Conservation (phyloP, 2,329 filamentous ascomycete species). For the Aspergillus tanneri region DNA sequence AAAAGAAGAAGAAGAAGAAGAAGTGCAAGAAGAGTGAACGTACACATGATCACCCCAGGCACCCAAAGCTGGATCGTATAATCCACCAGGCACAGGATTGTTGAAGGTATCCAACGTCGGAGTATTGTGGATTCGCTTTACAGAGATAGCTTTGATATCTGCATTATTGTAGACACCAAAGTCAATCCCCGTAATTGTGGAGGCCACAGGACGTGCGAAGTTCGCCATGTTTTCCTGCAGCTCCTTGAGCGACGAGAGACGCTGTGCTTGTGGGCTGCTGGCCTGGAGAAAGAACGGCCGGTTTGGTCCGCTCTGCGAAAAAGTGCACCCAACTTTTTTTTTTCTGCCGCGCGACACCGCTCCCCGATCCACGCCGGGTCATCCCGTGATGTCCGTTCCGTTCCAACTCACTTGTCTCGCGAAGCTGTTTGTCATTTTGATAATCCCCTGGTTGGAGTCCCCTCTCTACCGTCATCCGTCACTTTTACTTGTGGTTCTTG, state of each 20-base stretch:
- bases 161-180: constrained; percentile 80
- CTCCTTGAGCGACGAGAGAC: constrained; percentile 37
- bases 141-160: constrained; percentile 86
- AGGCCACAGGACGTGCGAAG: constrained; percentile 72
- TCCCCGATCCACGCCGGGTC: constrained; percentile 19
- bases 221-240: constrained; percentile 44
- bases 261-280: constrained; percentile 20
- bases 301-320: constrained; percentile 26
- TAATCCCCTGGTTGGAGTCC: neutral
- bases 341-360: constrained; percentile 42
- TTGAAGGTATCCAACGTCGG: constrained; percentile 91
- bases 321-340: constrained; percentile 39
- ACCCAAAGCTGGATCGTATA: constrained; percentile 89
- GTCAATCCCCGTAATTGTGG: constrained; percentile 80
- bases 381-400: constrained; percentile 13
- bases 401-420: constrained; percentile 4
- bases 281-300: constrained; percentile 27
- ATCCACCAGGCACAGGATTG: constrained; percentile 83
- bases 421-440: constrained; percentile 2
- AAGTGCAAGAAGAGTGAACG: constrained; percentile 34
- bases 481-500: neutral
- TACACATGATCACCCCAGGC: constrained; percentile 84
- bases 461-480: neutral
- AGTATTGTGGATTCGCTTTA: constrained; percentile 89
- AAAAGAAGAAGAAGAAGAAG: constrained; percentile 6